Evolutionary conservation across 2,329 filamentous ascomycete genomes (phyloP).

Genomic region (Chlorencoelia australis): DNA sequence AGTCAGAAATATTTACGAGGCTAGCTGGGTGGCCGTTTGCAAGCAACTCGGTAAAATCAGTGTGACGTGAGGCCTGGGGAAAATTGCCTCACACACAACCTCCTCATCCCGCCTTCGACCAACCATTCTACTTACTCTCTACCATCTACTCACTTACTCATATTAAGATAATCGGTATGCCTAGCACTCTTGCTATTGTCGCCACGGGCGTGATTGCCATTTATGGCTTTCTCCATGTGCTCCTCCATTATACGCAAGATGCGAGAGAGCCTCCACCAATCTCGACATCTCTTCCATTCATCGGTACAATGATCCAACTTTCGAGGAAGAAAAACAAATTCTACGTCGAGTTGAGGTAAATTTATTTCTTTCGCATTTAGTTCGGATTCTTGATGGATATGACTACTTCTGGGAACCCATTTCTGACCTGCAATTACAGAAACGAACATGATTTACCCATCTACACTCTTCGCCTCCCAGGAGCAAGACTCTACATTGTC

Average conservation of each 20-base stretch:
- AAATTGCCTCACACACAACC: neutral
- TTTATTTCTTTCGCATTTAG: neutral
- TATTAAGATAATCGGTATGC: neutral
- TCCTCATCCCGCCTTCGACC: neutral
- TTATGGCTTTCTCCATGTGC: constrained; percentile 3
- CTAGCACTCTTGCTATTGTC: neutral
- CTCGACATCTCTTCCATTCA: constrained; percentile 3
- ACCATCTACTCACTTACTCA: neutral
- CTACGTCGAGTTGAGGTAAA: constrained; percentile 5
- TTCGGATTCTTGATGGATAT: neutral
- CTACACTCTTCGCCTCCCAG: constrained; percentile 33
- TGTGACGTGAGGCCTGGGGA: no score
- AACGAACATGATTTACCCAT: constrained; percentile 24
- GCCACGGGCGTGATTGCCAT: neutral
- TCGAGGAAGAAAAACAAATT: constrained; percentile 4
- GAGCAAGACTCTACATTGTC: constrained; percentile 33
- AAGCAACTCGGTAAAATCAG: no score
- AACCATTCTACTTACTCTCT: neutral
- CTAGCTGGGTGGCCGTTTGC: no score
- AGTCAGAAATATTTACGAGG: no score
- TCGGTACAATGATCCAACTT: constrained; percentile 4
- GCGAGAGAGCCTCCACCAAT: constrained; percentile 4
- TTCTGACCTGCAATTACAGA: constrained; percentile 1
- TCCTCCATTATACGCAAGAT: constrained; percentile 3
- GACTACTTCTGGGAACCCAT: neutral